A percentile compares a stretch with the other conserved stretches of the same genome.
phyloP scores from a whole-genome alignment of 2,329 filamentous ascomycete genomes.

The Chaetomiaceae sp. region DNA sequence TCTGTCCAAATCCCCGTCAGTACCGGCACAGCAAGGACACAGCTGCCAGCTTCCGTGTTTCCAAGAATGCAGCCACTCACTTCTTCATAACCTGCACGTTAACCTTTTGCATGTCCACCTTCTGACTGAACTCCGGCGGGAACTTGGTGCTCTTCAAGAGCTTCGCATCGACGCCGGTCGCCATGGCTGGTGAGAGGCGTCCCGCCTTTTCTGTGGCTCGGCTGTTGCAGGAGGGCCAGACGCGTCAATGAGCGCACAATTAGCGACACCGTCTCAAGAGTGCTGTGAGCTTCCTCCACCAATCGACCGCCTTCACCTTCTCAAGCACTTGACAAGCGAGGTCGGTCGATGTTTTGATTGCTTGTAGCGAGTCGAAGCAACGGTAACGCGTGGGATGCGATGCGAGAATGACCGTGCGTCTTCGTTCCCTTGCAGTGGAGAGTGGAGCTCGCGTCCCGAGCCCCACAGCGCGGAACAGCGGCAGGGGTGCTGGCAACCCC shows the following conservation, averaged over 20 bases:
- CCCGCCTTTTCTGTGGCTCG: background rate
- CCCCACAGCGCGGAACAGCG: too few relatives aligned
- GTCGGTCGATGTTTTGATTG: too few relatives aligned
- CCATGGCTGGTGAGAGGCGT: slow-evolving; percentile 49
- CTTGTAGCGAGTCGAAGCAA: too few relatives aligned
- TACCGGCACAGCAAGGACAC: background rate
- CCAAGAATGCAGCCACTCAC: slow-evolving; percentile 43
- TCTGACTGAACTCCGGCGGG: slow-evolving; percentile 84
- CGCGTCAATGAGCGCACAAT: background rate
- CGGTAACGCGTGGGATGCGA: too few relatives aligned
- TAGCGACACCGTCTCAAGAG: too few relatives aligned
- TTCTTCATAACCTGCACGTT: slow-evolving; percentile 98
- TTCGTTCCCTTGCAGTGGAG: too few relatives aligned
- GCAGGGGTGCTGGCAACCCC: too few relatives aligned
- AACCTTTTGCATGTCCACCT: slow-evolving; percentile 96
- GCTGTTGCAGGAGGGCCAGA: background rate
- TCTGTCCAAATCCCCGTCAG: slow-evolving; percentile 40
- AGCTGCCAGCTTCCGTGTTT: background rate
- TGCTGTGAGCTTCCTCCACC: too few relatives aligned
- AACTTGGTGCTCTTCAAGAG: slow-evolving; percentile 89
- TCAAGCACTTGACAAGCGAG: too few relatives aligned
- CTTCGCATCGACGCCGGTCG: slow-evolving; percentile 80
- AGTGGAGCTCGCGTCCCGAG: too few relatives aligned
- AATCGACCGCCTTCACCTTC: too few relatives aligned
- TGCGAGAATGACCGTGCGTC: too few relatives aligned